Evolutionary conservation across 2,329 filamentous ascomycete genomes (phyloP).

Genomic region (Paracamarosporium sp.): DNA sequence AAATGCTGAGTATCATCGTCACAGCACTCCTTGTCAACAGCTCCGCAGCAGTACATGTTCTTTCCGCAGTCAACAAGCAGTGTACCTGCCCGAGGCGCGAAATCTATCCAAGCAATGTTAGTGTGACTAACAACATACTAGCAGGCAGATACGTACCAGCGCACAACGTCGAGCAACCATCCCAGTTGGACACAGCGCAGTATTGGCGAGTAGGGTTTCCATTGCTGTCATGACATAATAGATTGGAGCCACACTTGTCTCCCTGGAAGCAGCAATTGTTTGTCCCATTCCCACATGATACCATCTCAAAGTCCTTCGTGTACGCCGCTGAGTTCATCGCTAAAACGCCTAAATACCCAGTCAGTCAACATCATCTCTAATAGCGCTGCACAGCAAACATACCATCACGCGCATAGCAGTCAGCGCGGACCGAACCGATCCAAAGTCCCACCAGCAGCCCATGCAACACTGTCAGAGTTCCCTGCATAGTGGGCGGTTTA

Average conservation of each 20-base stretch:
- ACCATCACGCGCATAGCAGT: constrained; percentile 6
- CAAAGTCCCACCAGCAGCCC: neutral
- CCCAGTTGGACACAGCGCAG: neutral
- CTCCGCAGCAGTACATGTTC: constrained; percentile 4
- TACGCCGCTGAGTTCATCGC: neutral
- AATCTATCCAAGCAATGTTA: neutral
- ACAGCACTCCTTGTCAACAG: neutral
- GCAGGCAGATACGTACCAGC: neutral
- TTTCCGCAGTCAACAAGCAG: constrained; percentile 1
- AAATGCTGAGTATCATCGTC: neutral
- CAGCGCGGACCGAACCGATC: neutral
- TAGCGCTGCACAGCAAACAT: neutral
- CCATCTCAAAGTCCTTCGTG: neutral
- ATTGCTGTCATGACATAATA: neutral
- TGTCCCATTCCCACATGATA: neutral
- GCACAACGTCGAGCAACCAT: neutral
- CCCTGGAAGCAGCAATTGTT: constrained; percentile 4
- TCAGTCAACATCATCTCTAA: neutral
- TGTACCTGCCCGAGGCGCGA: neutral
- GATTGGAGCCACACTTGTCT: neutral
- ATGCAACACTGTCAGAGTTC: neutral
- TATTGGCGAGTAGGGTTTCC: neutral
- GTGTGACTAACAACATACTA: neutral
- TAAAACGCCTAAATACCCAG: neutral
- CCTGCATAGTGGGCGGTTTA: neutral